Conservation (phyloP, 352 stramenopile species). For the Phytopythium mirpurense region DNA sequence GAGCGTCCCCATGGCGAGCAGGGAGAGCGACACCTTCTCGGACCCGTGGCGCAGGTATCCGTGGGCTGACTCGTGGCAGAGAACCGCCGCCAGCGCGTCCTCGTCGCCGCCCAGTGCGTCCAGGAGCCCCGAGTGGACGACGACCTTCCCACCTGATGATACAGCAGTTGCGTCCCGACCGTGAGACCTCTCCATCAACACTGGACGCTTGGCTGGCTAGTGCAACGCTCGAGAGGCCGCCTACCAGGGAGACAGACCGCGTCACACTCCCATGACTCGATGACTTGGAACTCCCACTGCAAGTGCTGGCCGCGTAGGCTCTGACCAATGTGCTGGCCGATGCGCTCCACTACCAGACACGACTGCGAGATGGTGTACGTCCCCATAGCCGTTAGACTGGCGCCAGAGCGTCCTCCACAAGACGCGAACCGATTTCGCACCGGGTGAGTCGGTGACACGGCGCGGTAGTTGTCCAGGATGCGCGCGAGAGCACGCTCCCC, state of each 20-base stretch:
- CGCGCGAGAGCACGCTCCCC: conserved; percentile 43
- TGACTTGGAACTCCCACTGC: conserved; percentile 68
- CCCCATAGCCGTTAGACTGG: no score
- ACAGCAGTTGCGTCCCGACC: background rate
- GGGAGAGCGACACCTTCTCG: conserved; percentile 64
- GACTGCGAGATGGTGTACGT: conserved; percentile 18
- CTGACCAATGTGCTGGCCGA: conserved; percentile 44
- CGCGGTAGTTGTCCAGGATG: conserved; percentile 28
- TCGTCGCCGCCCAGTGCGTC: conserved; percentile 44
- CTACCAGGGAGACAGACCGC: conserved; percentile 51
- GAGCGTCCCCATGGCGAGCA: conserved; percentile 8
- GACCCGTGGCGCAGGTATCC: conserved; percentile 59
- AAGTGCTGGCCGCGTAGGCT: conserved; percentile 34
- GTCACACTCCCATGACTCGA: conserved; percentile 59
- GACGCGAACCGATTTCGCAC: conserved; percentile 12
- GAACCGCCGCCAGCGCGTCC: conserved; percentile 58
- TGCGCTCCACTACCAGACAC: conserved; percentile 39
- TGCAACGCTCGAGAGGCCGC: background rate
- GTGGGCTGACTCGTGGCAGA: conserved; percentile 71
- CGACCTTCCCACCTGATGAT: conserved; percentile 50
- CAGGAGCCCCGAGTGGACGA: conserved; percentile 68
- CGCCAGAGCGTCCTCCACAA: no score
- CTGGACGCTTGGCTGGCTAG: no score
- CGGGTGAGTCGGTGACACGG: conserved; percentile 42
- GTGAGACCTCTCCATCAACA: no score